phyloP scores from a whole-genome alignment of 140 eudicot species.

The Anethum foeniculum region DNA sequence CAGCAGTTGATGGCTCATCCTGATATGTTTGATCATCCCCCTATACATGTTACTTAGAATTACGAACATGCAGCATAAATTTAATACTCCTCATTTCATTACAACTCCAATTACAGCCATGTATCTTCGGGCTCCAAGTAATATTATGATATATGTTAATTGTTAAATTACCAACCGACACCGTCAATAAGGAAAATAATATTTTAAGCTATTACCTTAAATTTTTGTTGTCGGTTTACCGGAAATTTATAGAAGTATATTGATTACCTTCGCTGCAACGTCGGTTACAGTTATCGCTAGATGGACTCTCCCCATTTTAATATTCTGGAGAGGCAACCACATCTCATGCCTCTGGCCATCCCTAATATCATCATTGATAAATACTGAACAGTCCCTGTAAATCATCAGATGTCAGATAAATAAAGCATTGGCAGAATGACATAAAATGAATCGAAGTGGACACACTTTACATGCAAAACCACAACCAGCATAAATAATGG shows the following conservation, averaged over 20 bases:
- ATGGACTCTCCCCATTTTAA: slow-evolving; percentile 79
- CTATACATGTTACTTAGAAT: slow-evolving; percentile 14
- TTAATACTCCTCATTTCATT: background rate
- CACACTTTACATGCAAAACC: background rate
- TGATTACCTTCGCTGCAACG: slow-evolving; percentile 45
- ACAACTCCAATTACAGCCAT: background rate
- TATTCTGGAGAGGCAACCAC: slow-evolving; percentile 73
- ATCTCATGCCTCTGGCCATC: slow-evolving; percentile 82
- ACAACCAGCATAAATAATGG: background rate
- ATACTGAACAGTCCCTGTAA: slow-evolving; percentile 68
- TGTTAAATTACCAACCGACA: background rate
- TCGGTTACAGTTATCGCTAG: slow-evolving; percentile 57
- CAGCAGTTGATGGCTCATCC: slow-evolving; percentile 23
- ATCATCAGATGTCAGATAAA: background rate
- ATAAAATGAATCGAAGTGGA: background rate
- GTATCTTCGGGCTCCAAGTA: background rate
- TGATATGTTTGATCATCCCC: slow-evolving; percentile 32
- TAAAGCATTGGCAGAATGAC: background rate
- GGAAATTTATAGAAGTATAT: background rate
- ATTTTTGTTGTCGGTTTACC: background rate
- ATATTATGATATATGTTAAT: background rate
- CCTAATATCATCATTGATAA: slow-evolving; percentile 56
- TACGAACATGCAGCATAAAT: background rate
- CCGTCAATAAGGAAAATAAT: background rate
- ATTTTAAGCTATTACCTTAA: background rate